These are phyloP conservation scores for Lathyrus tuberosus DNA, from an alignment of 306 rosid genomes.

Conservation along the genomic window DNA sequence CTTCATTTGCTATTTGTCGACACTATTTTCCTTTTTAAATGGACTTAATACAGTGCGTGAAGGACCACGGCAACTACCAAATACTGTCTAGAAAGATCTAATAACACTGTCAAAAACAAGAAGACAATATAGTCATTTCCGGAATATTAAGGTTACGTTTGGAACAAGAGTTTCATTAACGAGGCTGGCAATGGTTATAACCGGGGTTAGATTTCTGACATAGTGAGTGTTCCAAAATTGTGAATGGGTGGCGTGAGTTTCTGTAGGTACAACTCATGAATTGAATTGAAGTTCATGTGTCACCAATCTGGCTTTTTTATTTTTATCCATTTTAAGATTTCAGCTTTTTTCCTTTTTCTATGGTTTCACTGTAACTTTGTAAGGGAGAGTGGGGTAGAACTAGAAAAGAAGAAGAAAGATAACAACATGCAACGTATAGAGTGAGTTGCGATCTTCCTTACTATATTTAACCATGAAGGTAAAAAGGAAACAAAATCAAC, in stretches of 20 bases:
- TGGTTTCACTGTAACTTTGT: neutral
- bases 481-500: too few species aligned
- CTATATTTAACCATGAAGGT: neutral
- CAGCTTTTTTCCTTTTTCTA: neutral
- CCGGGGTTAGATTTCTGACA: neutral
- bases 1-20: slow-evolving; percentile 4
- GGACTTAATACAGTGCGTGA: neutral
- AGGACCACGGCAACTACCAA: neutral
- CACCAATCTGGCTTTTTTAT: slow-evolving; percentile 2
- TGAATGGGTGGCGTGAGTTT: slow-evolving; percentile 33
- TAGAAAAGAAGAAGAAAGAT: too few species aligned
- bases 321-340: slow-evolving; percentile 26
- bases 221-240: neutral
- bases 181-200: neutral
- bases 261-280: slow-evolving; percentile 24
- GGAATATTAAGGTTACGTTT: neutral
- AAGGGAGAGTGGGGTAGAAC: neutral
- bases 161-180: neutral
- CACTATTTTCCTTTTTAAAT: slow-evolving; percentile 7
- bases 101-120: neutral
- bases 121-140: neutral
- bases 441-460: neutral
- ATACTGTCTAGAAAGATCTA: too few species aligned
- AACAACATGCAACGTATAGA: neutral
- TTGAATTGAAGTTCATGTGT: slow-evolving; percentile 25